Conservation (phyloP, 1,139 yeast genomes). For the Keqinozyma sinolaborantium region DNA sequence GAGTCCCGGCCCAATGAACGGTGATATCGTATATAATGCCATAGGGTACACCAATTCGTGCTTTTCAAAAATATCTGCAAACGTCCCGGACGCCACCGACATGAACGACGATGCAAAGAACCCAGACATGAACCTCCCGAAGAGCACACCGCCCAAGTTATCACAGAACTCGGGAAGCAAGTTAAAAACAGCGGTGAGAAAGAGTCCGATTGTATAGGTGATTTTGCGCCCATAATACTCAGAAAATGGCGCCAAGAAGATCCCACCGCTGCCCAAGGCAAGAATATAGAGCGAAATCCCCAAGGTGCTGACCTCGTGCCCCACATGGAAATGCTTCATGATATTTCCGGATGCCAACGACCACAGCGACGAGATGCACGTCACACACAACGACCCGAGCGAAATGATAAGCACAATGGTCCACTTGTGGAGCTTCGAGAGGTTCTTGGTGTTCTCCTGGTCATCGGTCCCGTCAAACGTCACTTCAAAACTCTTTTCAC, state of each 20-base stretch:
- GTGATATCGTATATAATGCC: constrained; percentile 26
- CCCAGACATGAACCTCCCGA: constrained; percentile 31
- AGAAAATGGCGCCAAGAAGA: constrained; percentile 29
- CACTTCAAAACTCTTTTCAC: constrained; percentile 10
- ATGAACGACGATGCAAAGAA: constrained; percentile 31
- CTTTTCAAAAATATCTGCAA: constrained; percentile 27
- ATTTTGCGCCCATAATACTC: constrained; percentile 30
- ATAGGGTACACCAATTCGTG: constrained; percentile 24
- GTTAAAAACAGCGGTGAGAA: constrained; percentile 20
- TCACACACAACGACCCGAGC: constrained; percentile 23
- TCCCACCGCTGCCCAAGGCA: constrained; percentile 31
- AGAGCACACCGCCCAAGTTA: constrained; percentile 25
- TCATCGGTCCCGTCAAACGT: constrained; percentile 24
- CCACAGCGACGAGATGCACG: constrained; percentile 31
- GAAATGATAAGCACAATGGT: constrained; percentile 22
- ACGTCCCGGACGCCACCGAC: constrained; percentile 34
- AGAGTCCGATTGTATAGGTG: constrained; percentile 22
- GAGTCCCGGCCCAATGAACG: constrained; percentile 31
- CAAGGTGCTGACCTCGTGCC: constrained; percentile 24
- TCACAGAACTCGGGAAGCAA: constrained; percentile 24
- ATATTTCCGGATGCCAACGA: constrained; percentile 24
- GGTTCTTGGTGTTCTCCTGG: constrained; percentile 19
- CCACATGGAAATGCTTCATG: constrained; percentile 18
- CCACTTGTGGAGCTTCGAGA: constrained; percentile 26
- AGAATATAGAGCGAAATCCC: constrained; percentile 28